Base-by-base conservation (phyloP, 2,329 filamentous ascomycete species). In the Coniochaeta prunicola region DNA sequence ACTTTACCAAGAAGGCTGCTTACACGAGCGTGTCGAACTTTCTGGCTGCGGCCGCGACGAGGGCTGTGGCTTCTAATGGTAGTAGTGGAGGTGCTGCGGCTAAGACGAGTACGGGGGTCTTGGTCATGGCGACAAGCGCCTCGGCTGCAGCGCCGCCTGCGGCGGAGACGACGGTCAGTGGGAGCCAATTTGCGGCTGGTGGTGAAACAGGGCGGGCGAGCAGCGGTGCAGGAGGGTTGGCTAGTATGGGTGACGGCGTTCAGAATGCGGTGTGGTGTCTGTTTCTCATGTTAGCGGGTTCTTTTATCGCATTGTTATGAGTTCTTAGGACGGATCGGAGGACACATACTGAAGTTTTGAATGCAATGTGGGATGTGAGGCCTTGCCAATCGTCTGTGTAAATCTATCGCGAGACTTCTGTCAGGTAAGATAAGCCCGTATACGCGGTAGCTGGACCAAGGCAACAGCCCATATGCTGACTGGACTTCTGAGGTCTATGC, bases 1-100 rank as follows among this genome's bases (percentile, higher is more conserved):
- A 73, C 56, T 72, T 70, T 56, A 64, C 67, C 54, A 72, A 70
- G 67, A 77, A 77, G 68, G 68, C 70, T 0, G 74, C 75, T 0
- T 77, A 76, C 64, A 70, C 66, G 19, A 71, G 69, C 24, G 71
- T 77, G 17, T 42, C 42, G 48, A 59, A 71, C 31, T 57, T 69
- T 6, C 59, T 69, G 61, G 57, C 59, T 9, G 62, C 58, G 24
- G 60, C 60, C 9, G 63, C 58, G 6, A 53, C n/a, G 8, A 53
- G 6, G 4, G 10, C 30, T 3, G 21, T 7, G 45, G 21, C 24
- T 26, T 12, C 45, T 7, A 50, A 50, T 50, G 24, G 5, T 10
- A 50, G 21, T 17, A 30, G 56, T 40, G 53, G 31, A 28, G 42
- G 45, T 2, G 40, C 24, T 7, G 40, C 24, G 8, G 19, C 2